Evolutionary conservation across 139 green algal genomes (phyloP).

Genomic region (Zygnema cylindricum): DNA sequence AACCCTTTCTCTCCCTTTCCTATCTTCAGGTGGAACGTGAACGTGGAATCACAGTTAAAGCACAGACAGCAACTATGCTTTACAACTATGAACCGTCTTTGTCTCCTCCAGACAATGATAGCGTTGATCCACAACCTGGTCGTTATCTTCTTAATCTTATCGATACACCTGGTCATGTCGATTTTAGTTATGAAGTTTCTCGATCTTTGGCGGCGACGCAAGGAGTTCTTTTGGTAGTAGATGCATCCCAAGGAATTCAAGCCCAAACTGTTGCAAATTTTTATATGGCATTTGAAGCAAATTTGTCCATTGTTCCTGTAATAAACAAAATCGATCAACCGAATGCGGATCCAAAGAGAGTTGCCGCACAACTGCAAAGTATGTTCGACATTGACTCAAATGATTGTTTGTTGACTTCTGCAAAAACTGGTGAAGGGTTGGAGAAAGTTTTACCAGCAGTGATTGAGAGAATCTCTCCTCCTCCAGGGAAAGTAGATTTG

Average conservation of each 20-base stretch:
- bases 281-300: constrained; percentile 87
- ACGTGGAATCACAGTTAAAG: constrained; percentile 93
- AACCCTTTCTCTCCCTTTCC: too few species aligned
- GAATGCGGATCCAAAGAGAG: constrained; percentile 75
- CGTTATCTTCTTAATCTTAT: constrained; percentile 86
- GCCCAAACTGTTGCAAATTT: constrained; percentile 89
- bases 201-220: constrained; percentile 77
- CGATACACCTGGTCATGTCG: constrained; percentile 89
- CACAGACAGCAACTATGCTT: constrained; percentile 54
- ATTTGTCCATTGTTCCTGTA: constrained; percentile 84
- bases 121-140: background rate
- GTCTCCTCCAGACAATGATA: background rate
- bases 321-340: constrained; percentile 84
- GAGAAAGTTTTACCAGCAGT: constrained; percentile 73
- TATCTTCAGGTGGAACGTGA: constrained; percentile 84
- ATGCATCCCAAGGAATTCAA: constrained; percentile 74
- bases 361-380: constrained; percentile 72
- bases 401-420: constrained; percentile 47
- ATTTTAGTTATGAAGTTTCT: constrained; percentile 82
- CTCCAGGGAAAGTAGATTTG: background rate
- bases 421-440: constrained; percentile 59
- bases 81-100: constrained; percentile 45
- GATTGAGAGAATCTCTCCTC: constrained; percentile 70
- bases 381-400: constrained; percentile 74
- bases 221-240: constrained; percentile 87